Conservation (phyloP, 768 basidiomycete species). For the Pholiota conissans region DNA sequence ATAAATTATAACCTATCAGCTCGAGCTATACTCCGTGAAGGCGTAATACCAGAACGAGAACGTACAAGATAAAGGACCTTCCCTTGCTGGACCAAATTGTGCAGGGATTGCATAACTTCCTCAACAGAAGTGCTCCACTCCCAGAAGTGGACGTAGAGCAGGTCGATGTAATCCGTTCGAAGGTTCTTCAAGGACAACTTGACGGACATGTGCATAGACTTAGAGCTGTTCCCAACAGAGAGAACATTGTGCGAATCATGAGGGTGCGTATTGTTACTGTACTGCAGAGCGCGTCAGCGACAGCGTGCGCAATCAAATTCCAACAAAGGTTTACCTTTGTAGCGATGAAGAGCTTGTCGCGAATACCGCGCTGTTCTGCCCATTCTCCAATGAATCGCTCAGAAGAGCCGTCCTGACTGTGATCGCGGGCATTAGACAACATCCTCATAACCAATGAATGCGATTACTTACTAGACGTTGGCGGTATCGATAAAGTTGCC, state of each 20-base stretch:
- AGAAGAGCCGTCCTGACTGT: not conserved
- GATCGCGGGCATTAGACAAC: not conserved
- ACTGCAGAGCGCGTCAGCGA: not conserved
- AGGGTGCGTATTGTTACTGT: not conserved
- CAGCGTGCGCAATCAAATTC: not conserved
- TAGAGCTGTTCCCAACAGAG: slow-evolving; percentile 47
- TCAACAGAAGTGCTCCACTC: slow-evolving; percentile 51
- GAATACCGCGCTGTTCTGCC: slow-evolving; percentile 42
- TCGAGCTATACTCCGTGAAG: not conserved
- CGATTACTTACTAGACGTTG: slow-evolving; percentile 36
- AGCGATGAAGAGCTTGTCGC: slow-evolving; percentile 50
- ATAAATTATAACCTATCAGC: slow-evolving; percentile 18
- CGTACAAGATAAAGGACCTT: slow-evolving; percentile 45
- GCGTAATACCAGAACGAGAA: not conserved
- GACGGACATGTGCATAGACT: slow-evolving; percentile 35
- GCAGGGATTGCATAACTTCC: slow-evolving; percentile 56
- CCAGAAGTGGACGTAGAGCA: slow-evolving; percentile 50
- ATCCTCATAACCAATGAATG: not conserved
- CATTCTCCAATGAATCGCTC: slow-evolving; percentile 48
- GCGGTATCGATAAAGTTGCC: slow-evolving; percentile 53
- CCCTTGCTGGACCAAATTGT: slow-evolving; percentile 49
- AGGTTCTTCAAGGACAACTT: slow-evolving; percentile 44
- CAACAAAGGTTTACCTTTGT: slow-evolving; percentile 32
- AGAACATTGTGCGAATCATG: slow-evolving; percentile 25
- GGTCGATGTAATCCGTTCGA: slow-evolving; percentile 44